Base-by-base conservation (phyloP, 2,329 filamentous ascomycete genomes). In the Alternaria triticina region DNA sequence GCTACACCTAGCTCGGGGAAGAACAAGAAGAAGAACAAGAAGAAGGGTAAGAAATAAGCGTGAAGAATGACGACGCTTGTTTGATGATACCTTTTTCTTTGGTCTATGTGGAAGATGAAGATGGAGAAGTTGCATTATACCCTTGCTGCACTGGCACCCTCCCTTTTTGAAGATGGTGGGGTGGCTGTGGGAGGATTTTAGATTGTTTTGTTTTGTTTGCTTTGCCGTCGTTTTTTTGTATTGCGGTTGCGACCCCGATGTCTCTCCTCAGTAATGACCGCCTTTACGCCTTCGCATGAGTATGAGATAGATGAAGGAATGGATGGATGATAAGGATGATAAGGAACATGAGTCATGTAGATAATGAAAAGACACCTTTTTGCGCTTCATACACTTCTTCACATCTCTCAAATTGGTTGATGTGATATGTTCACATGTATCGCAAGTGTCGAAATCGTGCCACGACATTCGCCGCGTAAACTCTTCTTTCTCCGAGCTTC, bases 1-100 rank as follows among this genome's bases (percentile, higher is more conserved):
- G 49, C 56, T 12, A 60, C 55, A 28, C 55, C 65, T 1, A 59
- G 44, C 22, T 27, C 36, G 23, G 40, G 28, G 6, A 62, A 62
- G 56, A 67, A 65, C 56, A 64, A 65, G 62, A 67, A 67, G 62
- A 67, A 67, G 57, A 61, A 61, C 58, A 64, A 64, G 61, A 64
- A 64, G 64, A 67, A 67, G 57, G 62, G 62, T 63, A 67, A 67
- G 65, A 67, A 67, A 67, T 67, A 61, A 59, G 47, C n/a, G 25
- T 40, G 30, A 40, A 3, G n/a, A 36, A 36, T 36, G 33, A 55
- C 22, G 20, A 47, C 9, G 30, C 30, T 25, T 54, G 33, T 30
- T 52, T 28, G 15, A 57, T 45, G 27, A 36, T 40, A 40, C n/a
- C 23, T 57, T 57, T 49, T 50, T 22, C 45, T 30, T 22, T 22